Base-by-base conservation (phyloP, 2,329 filamentous ascomycete genomes). In the Exophiala sp. region DNA sequence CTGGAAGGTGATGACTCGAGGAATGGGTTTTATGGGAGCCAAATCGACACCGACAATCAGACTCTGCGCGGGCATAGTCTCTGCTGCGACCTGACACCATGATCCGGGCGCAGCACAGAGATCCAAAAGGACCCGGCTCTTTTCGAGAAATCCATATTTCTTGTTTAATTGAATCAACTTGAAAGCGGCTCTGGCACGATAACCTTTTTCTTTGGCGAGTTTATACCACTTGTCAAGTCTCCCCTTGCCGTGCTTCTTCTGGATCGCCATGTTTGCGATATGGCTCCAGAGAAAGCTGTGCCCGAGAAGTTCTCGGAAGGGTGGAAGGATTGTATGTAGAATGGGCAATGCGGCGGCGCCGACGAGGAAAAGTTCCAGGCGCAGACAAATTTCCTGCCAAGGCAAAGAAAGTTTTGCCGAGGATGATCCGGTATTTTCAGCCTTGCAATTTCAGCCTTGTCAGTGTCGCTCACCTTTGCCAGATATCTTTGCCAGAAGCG, bases 131-230 rank as follows among this genome's bases (percentile, higher is more conserved):
- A 97, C 94, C 78, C 89, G 95, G 74, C 90, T 95, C 79, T 95
- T 92, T 73, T 97, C 91, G 64, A 99, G 78, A 73, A 99, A 99
- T 63, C 90, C 89, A 87, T 95, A 99, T 71, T 96, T 97, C 76
- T 97, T 96, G 78, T 99, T 99, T 66, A 99, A 78, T 72, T 99
- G 92, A 64, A 99, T 92, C 65, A 99, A 77, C 77, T 99, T 99
- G 82, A 97, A 97, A 52, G 94, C 91, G 65, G 94, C 91, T 81
- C 94, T 84, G 58, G 94, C 92, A 67, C 94, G 82, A 70, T 96
- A 99, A 59, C 94, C 94, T 74, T 96, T 97, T 72, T 99, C 94
- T 74, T 99, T 99, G 58, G 94, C 94, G 66, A 97, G 85, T 71
- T 91, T 92, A 76, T 97, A 99, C 89, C 91, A 97, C 75, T 97